Conservation (phyloP, 1,284 basidiomycete genomes). For the Leccinum fuscescens region DNA sequence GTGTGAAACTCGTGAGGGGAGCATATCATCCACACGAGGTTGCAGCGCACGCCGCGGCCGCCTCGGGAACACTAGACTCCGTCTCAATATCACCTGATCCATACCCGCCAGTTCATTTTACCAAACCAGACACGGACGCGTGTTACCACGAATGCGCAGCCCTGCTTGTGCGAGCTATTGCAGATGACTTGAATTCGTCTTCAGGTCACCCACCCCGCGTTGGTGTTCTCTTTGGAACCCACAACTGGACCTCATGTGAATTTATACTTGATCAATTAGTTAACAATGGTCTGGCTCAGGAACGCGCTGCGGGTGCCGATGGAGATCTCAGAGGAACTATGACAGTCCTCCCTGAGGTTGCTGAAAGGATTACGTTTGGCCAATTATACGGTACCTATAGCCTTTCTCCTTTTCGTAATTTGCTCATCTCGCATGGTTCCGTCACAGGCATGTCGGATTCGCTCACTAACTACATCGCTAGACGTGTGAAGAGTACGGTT, state of each 20-base stretch:
- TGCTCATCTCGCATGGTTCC: neutral
- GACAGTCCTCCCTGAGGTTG: slow-evolving; percentile 49
- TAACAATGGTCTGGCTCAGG: slow-evolving; percentile 51
- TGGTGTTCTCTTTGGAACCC: slow-evolving; percentile 82
- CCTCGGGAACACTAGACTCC: slow-evolving; percentile 11
- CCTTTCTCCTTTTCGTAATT: neutral
- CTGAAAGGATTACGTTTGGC: slow-evolving; percentile 71
- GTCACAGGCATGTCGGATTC: slow-evolving; percentile 79
- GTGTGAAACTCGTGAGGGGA: slow-evolving; percentile 93
- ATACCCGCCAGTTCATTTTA: slow-evolving; percentile 64
- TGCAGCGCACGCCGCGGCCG: slow-evolving; percentile 42
- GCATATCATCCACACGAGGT: slow-evolving; percentile 87
- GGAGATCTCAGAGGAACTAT: slow-evolving; percentile 35
- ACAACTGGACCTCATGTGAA: slow-evolving; percentile 72
- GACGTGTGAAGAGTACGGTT: slow-evolving; percentile 50
- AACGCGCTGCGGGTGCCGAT: slow-evolving; percentile 16
- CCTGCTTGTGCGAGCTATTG: slow-evolving; percentile 60
- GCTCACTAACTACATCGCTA: slow-evolving; percentile 69
- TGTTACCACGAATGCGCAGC: slow-evolving; percentile 74
- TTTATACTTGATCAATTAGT: slow-evolving; percentile 64
- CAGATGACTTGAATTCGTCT: slow-evolving; percentile 21
- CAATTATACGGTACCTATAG: slow-evolving; percentile 76
- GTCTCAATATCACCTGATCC: slow-evolving; percentile 54
- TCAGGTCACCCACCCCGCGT: slow-evolving; percentile 41
- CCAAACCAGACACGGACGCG: slow-evolving; percentile 75